Base-by-base conservation (phyloP, 108 stramenopile genomes). In the Ochromonas danica region DNA sequence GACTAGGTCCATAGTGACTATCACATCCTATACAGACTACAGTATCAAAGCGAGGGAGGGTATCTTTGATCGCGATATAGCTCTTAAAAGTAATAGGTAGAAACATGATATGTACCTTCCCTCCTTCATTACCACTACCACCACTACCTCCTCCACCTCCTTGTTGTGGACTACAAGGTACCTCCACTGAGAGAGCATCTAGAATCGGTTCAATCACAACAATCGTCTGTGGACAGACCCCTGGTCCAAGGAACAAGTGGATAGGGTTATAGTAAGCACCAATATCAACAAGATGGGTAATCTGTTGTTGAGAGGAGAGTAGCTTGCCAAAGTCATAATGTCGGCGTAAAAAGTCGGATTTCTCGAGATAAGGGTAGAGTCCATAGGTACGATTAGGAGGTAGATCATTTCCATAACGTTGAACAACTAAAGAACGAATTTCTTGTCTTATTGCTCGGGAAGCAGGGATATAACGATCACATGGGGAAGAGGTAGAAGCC, bases 21-120 rank as follows among this genome's bases (percentile, higher is more conserved):
- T 67, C 63, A 67, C 63, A 67, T 67, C 63, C 63, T 6, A 67
- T 67, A 36, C 63, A 67, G 6, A 67, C 63, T 14, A 67, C 63
- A 3, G 63, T 67, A 14, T 67, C 63, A 31, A 25, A 25, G 14
- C 3, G 3, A 31, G 63, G 63, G 6, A 67, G 6, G 17, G 17
- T 67, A 10, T 22, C 17, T 25, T 33, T 22, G 6, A 67, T 67
- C 30, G 17, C 35, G 30, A 67, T 67, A 67, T 67, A 67, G 63
- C 25, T 6, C 31, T 67, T 67, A 36, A 67, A 67, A 6, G 63
- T 67, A 36, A 67, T 33, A 35, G 63, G 63, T 67, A 67, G 63
- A 28, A 67, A 28, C 63, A 67, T 35, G 63, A 35, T 35, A 25
- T 67, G 63, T 25, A 25, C 25, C 14, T 14, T 14, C 14, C 14